These are phyloP conservation scores for Trametes punicea DNA, from an alignment of 768 basidiomycete species.

Conservation along the genomic window DNA sequence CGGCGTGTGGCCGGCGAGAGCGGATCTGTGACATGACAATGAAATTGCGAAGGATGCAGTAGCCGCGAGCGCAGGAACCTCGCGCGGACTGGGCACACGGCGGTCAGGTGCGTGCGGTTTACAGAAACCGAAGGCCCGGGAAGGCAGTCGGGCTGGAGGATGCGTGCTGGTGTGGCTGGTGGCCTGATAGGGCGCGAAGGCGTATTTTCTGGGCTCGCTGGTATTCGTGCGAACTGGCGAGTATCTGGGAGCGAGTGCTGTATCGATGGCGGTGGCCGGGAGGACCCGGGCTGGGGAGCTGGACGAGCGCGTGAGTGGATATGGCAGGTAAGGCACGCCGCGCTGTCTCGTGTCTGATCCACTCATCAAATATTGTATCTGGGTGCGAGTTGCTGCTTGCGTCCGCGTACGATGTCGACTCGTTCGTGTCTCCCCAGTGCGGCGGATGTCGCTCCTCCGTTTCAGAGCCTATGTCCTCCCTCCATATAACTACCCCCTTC, in stretches of 20 bases:
- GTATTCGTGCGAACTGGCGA: not conserved
- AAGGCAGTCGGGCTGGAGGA: not conserved
- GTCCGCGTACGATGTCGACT: slow-evolving; percentile 8
- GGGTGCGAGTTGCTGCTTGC: not conserved
- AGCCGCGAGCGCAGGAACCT: not conserved
- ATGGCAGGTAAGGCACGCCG: slow-evolving; percentile 26
- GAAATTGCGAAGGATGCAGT: not conserved
- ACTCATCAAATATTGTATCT: not conserved
- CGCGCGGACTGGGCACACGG: not conserved
- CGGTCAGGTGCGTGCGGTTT: not conserved
- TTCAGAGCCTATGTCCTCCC: slow-evolving; percentile 16
- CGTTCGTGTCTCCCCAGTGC: slow-evolving; percentile 20
- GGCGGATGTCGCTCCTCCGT: slow-evolving; percentile 22
- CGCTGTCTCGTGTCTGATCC: slow-evolving; percentile 24
- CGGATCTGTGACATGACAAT: not conserved
- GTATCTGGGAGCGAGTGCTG: not conserved
- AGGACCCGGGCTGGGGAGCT: not conserved
- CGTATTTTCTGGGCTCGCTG: not conserved
- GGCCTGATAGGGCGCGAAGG: not conserved
- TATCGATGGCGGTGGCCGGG: not conserved
- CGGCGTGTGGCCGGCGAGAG: not conserved
- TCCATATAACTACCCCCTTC: slow-evolving; percentile 16
- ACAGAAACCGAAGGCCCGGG: not conserved
- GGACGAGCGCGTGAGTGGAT: not conserved
- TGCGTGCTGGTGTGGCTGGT: not conserved